Evolutionary conservation across 208 protist species (phyloP).

Genomic region (Trichomonas gallinae): DNA sequence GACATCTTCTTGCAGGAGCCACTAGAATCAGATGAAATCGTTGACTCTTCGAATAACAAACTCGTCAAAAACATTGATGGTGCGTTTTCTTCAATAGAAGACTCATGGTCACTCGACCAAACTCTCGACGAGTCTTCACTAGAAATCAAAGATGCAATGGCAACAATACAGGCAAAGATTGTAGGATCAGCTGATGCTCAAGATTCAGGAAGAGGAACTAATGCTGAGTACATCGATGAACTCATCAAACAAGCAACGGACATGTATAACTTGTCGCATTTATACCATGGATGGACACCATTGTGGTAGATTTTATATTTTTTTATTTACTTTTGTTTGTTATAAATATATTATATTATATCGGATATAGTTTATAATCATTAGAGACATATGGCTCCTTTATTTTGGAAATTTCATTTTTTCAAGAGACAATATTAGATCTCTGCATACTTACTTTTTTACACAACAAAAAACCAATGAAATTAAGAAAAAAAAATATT

Average conservation of each 20-base stretch:
- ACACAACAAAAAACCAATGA: no score
- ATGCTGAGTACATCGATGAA: background rate
- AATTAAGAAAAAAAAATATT: no score
- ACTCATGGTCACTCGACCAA: background rate
- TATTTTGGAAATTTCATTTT: no score
- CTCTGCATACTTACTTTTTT: no score
- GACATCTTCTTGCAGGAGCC: background rate
- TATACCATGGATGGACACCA: background rate
- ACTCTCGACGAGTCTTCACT: background rate
- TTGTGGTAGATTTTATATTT: background rate
- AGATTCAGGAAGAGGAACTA: background rate
- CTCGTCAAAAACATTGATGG: background rate
- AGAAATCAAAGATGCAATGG: background rate
- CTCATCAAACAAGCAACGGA: background rate
- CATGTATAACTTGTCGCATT: background rate
- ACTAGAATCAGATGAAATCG: background rate
- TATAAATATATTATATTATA: background rate
- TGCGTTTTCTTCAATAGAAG: background rate
- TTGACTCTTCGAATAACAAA: background rate
- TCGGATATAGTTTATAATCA: background rate
- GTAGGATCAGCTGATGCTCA: background rate
- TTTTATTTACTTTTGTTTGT: background rate
- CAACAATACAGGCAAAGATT: background rate
- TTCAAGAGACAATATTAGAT: no score
- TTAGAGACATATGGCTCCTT: no score